Percentiles rank a stretch among this genome's conserved stretches.
Conservation (phyloP, 2,329 filamentous ascomycete genomes). For the Epicoccum sorghinum region DNA sequence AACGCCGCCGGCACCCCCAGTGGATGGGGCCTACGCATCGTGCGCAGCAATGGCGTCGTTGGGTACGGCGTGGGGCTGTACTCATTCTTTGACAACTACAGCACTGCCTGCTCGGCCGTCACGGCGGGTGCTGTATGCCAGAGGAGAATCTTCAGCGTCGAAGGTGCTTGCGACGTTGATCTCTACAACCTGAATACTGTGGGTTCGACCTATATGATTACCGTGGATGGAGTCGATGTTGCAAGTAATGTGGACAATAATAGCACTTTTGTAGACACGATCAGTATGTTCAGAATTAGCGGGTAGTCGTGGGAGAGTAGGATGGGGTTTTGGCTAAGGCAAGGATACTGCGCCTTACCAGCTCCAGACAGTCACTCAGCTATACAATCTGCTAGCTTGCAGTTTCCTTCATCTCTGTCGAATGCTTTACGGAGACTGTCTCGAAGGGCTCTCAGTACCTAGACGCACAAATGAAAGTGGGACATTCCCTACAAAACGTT, state of each 20-base stretch:
- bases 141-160: conserved; percentile 56
- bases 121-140: conserved; percentile 52
- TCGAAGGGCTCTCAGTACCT: too few species aligned
- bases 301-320: conserved; percentile 5
- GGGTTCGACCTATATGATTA: conserved; percentile 54
- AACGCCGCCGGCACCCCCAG: conserved; percentile 40
- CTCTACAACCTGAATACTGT: conserved; percentile 59
- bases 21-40: conserved; percentile 69
- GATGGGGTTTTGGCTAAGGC: neutral
- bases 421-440: too few species aligned
- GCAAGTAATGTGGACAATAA: conserved; percentile 56
- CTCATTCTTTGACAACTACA: conserved; percentile 71
- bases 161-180: conserved; percentile 46
- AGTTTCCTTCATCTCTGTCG: too few species aligned
- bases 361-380: too few species aligned
- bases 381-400: too few species aligned
- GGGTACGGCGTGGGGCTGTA: conserved; percentile 71
- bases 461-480: too few species aligned
- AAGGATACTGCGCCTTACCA: too few species aligned
- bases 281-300: conserved; percentile 39
- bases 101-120: conserved; percentile 38
- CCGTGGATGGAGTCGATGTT: conserved; percentile 51
- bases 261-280: conserved; percentile 49
- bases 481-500: too few species aligned
- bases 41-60: conserved; percentile 61